A percentile compares a stretch with the other conserved stretches of the same genome.
Evolutionary conservation across 2,329 filamentous ascomycete genomes (phyloP).

Genomic region (Paecilomyces variotii): DNA sequence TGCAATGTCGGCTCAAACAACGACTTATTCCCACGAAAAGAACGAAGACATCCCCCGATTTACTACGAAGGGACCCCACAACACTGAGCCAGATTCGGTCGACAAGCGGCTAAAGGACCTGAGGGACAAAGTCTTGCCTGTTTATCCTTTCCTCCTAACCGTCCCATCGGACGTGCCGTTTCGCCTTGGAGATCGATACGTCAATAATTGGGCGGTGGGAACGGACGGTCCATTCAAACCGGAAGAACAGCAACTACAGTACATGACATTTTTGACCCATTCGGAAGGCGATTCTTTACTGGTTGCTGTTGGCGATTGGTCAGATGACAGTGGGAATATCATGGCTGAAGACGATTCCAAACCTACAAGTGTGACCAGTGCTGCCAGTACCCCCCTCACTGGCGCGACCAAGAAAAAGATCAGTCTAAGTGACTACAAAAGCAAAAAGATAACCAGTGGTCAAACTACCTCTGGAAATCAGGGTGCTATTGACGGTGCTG

Average conservation of each 20-base stretch:
- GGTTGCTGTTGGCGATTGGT: conserved; percentile 47
- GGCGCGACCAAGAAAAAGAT: conserved; percentile 52
- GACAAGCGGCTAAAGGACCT: conserved; percentile 32
- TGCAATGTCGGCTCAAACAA: conserved; percentile 34
- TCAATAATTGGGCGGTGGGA: conserved; percentile 41
- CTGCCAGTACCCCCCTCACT: conserved; percentile 33
- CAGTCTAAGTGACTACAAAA: conserved; percentile 53
- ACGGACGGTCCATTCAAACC: conserved; percentile 45
- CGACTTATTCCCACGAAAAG: conserved; percentile 19
- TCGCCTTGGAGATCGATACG: conserved; percentile 32
- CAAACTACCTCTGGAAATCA: conserved; percentile 17
- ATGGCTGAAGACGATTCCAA: conserved; percentile 35
- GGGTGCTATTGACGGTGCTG: conserved; percentile 11
- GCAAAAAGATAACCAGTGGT: conserved; percentile 38
- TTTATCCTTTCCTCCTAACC: conserved; percentile 39
- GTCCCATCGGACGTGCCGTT: conserved; percentile 40
- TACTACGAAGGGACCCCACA: conserved; percentile 11
- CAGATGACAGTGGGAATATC: conserved; percentile 40
- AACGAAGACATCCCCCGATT: conserved; percentile 16
- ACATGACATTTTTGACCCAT: conserved; percentile 54
- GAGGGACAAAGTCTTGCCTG: conserved; percentile 34
- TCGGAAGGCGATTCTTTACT: conserved; percentile 47
- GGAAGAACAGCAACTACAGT: conserved; percentile 53
- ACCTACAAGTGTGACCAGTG: conserved; percentile 23
- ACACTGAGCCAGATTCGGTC: conserved; percentile 21